Percentiles rank a stretch among this genome's conserved stretches.
phyloP scores from a whole-genome alignment of 345 rosid species.

The Syzygium aromaticum region DNA sequence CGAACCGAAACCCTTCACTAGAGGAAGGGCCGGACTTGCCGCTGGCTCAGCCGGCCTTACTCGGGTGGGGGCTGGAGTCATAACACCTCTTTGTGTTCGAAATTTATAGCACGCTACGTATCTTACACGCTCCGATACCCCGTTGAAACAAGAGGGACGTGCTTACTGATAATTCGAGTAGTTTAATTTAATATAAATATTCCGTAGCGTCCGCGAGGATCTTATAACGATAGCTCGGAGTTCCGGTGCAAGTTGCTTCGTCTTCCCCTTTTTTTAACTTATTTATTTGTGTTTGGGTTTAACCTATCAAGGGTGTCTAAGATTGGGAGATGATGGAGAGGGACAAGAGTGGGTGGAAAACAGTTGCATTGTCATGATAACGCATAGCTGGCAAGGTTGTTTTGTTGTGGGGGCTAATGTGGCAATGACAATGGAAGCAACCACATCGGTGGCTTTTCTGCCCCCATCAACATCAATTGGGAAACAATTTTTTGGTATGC shows the following conservation, averaged over 20 bases:
- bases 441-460: not conserved
- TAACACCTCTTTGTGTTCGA: too few relatives aligned
- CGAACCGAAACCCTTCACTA: not conserved
- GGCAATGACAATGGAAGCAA: not conserved
- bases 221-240: not conserved
- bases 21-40: not conserved
- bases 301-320: not conserved
- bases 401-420: not conserved
- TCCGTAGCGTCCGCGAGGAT: not conserved
- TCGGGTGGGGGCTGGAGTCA: not conserved
- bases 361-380: not conserved
- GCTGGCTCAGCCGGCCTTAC: not conserved
- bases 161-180: not conserved
- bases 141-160: not conserved
- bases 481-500: not conserved
- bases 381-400: not conserved
- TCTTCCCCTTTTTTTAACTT: not conserved
- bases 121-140: not conserved
- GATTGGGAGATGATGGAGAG: not conserved
- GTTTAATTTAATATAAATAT: not conserved
- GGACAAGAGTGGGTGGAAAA: not conserved
- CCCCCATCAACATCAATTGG: not conserved
- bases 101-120: not conserved
- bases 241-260: not conserved
- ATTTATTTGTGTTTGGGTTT: not conserved